These are phyloP conservation scores for Pythium coloratum DNA, from an alignment of 352 stramenopile genomes.

Conservation along the genomic window DNA sequence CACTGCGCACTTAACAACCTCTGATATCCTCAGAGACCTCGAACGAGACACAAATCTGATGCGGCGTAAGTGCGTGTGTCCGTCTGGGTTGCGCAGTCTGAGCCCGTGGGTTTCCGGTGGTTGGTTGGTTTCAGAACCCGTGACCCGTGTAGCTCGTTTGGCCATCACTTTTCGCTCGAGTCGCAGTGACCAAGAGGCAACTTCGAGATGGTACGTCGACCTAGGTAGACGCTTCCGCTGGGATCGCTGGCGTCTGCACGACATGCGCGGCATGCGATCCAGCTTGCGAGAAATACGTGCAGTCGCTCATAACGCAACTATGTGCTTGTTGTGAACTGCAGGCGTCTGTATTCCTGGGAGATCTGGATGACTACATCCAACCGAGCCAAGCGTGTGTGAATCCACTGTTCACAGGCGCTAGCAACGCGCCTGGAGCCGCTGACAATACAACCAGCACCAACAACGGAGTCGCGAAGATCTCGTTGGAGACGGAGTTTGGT, in stretches of 20 bases:
- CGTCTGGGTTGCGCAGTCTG: neutral
- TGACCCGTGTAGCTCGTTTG: conserved; percentile 13
- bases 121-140: conserved; percentile 8
- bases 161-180: conserved; percentile 17
- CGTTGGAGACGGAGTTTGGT: conserved; percentile 72
- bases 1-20: neutral
- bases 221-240: neutral
- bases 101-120: conserved; percentile 8
- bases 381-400: conserved; percentile 94
- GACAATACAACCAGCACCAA: conserved; percentile 10
- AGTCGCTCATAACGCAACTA: neutral
- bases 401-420: conserved; percentile 83
- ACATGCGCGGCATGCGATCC: neutral
- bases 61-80: neutral
- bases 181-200: conserved; percentile 13
- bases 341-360: conserved; percentile 92
- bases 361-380: conserved; percentile 94
- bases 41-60: neutral
- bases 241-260: neutral
- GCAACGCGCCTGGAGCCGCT: conserved; percentile 11
- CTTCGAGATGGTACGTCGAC: conserved; percentile 25
- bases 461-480: conserved; percentile 64
- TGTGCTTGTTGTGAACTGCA: conserved; percentile 21
- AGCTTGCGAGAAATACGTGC: neutral
- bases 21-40: neutral